Evolutionary conservation across 331 rosid genomes (phyloP), one percentile per base, ranked within the genome.

Genomic region (Spiraea crenata): DNA sequence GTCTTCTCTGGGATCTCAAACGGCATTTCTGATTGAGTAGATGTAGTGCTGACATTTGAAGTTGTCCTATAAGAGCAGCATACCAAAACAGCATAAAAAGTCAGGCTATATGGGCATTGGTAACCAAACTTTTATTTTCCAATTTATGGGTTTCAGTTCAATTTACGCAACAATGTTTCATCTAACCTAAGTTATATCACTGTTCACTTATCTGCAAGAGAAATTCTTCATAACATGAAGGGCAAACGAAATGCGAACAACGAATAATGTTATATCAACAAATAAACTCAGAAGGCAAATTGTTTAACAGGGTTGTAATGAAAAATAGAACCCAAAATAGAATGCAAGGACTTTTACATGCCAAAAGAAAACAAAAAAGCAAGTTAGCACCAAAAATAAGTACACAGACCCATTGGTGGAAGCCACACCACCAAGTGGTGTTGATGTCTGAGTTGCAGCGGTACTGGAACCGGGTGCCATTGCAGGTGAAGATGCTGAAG

Each of bases 1-100:
- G 92, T 89, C 82, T 89, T 93, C 77, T 96, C 99, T 5, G 87
- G 87, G 77, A 91, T 89, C 85, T 93, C 97, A 63, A 96, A 93
- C 1, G 99, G 99, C 68, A 91, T 72, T 79, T 87, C 87, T 63
- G 97, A 93, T 47, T 84, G 65, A 67, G 79, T 52, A 69, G 86
- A 72, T 76, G 85, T 42, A 65, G 90, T 62, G 74, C 83, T 85
- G 56, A 83, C 82, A 71, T 73, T 76, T 66, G 96, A 83, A 73
- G 93, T 89, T 81, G 92, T 89, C 71, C 95, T 85, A 41, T 25
- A 20, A 45, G 54, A 82, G 47, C 81, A 72, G 61, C 70, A 75
- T 60, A 59, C 78, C 72, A 77, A 56, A 63, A 65, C 17, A 45
- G 48, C 57, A 69, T 45, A 76, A 75, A n/a, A n/a, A n/a, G 39